Percentiles rank a stretch among this genome's conserved stretches.
Evolutionary conservation across 305 asterid genomes (phyloP).

Genomic region (Fraxinus sp.): DNA sequence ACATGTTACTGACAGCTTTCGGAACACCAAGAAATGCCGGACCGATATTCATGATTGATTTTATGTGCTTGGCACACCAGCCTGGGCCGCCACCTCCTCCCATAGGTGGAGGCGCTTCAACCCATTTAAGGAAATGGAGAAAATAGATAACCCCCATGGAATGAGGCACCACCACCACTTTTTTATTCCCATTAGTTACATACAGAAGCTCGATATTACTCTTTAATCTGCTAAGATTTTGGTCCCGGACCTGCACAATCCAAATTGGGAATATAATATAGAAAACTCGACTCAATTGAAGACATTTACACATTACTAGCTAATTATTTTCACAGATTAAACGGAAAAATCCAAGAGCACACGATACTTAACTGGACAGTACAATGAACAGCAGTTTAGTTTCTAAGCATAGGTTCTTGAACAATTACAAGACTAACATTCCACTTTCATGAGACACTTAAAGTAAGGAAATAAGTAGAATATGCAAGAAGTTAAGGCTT

Average conservation of each 20-base stretch:
- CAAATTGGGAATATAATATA: slow-evolving; percentile 18
- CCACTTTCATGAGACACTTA: background rate
- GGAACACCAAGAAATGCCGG: slow-evolving; percentile 94
- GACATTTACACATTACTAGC: background rate
- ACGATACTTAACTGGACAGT: background rate
- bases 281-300: background rate
- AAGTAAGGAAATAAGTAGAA: background rate
- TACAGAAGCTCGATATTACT: slow-evolving; percentile 92
- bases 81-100: slow-evolving; percentile 87
- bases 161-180: slow-evolving; percentile 97
- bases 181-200: slow-evolving; percentile 58
- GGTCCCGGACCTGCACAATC: slow-evolving; percentile 68
- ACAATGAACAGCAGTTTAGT: background rate
- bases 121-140: slow-evolving; percentile 94
- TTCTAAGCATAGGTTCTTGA: background rate
- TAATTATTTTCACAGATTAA: background rate
- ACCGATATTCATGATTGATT: slow-evolving; percentile 74
- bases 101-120: slow-evolving; percentile 71
- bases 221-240: slow-evolving; percentile 76
- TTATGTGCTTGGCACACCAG: slow-evolving; percentile 83
- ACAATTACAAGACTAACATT: background rate
- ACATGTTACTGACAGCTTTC: slow-evolving; percentile 56
- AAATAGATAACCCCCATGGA: slow-evolving; percentile 92
- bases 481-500: background rate
- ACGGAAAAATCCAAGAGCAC: background rate